Evolutionary conservation across 768 basidiomycete species (phyloP), one percentile per base, ranked within the genome.

Genomic region (Lepiota venenata): DNA sequence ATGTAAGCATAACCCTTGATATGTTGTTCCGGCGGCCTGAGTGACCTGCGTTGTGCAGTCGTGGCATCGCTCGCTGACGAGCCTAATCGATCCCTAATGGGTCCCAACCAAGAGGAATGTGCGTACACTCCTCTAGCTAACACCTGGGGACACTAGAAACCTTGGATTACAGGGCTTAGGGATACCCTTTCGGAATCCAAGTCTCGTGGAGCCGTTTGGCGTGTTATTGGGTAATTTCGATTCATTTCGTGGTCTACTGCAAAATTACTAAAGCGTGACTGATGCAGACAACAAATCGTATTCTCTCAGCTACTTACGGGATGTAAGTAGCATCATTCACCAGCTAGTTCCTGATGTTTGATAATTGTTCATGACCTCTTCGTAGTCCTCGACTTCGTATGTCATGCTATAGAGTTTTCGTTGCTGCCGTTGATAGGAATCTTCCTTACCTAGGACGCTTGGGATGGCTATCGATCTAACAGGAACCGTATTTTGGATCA

Each of bases 391-490:
- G 52, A 54, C 37, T 47, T 29, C 27, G 52, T 50, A 27, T 25
- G 49, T 22, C 10, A 32, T 11, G 14, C 39, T 22, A 16, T 12
- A 2, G 4, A 10, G 2, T 21, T 25, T 25, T 5, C 9, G 11
- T 11, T 9, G 11, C 21, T 14, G 12, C 37, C 21, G 40, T 20
- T 29, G 20, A 40, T 29, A 15, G 14, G n/a, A n/a, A 6, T 8
- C 21, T n/a, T 12, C 18, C 16, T 35, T 16, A 3, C 11, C 6
- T 35, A 80, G 72, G 81, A 83, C 59, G 77, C 77, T 14, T 83
- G 82, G 82, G 79, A 81, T 55, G 82, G 82, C 0, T 84, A 84
- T 60, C 70, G 75, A n/a, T 75, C 77, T 7, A 81, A 83, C 62
- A 71, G 82, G 21, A 55, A 71, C 22, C 74, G 81, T 18, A 66